A percentile compares a stretch with the other conserved stretches of the same genome.
Conservation (phyloP, 768 basidiomycete genomes). For the Tricholoma matsutake region DNA sequence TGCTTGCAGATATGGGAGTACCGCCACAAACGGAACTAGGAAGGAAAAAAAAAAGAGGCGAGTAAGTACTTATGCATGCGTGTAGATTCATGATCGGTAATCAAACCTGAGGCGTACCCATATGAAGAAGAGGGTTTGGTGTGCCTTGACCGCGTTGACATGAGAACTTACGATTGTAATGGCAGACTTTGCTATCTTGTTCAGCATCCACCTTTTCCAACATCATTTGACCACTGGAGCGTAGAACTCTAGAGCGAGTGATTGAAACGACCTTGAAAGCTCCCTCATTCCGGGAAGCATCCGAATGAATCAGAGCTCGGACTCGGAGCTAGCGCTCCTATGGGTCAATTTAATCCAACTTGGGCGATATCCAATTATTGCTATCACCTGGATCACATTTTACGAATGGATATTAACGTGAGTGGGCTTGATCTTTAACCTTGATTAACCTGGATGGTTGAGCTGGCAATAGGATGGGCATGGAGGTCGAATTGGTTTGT, state of each 20-base stretch:
- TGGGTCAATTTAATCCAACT: constrained; percentile 16
- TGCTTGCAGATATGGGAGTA: too few species aligned
- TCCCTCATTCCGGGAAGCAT: background rate
- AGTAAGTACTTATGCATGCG: too few species aligned
- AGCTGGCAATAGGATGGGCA: constrained; percentile 19
- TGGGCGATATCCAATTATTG: constrained; percentile 30
- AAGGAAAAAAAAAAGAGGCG: too few species aligned
- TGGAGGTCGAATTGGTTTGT: constrained; percentile 35
- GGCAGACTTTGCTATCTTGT: too few species aligned
- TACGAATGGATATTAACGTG: constrained; percentile 40
- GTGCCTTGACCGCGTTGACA: too few species aligned
- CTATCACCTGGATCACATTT: constrained; percentile 29
- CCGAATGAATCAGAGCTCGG: background rate
- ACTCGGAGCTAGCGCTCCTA: background rate
- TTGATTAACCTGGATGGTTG: background rate
- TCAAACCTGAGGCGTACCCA: too few species aligned
- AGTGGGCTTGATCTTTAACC: constrained; percentile 8
- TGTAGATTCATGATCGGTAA: too few species aligned
- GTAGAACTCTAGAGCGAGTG: background rate
- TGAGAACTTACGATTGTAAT: too few species aligned
- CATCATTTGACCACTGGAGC: background rate
- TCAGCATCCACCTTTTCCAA: background rate
- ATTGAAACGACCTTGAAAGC: background rate
- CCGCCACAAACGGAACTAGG: too few species aligned
- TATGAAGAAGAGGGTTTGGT: too few species aligned